These are phyloP conservation scores for Alternaria panax DNA, from an alignment of 2,329 filamentous ascomycete genomes.

Conservation along the genomic window DNA sequence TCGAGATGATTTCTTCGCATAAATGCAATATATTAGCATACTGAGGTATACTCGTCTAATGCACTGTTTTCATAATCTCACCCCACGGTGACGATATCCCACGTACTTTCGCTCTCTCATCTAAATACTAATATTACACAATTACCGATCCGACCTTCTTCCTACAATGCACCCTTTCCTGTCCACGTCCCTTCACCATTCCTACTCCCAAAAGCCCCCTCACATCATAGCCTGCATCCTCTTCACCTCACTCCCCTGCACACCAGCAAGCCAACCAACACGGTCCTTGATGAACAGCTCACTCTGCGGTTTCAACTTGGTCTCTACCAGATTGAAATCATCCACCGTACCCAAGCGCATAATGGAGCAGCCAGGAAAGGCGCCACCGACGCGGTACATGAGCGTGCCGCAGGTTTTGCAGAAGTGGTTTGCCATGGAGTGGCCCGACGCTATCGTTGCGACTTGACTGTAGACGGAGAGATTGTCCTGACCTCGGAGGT, in stretches of 20 bases:
- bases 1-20: not conserved
- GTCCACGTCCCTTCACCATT: not conserved
- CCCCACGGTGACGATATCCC: not conserved
- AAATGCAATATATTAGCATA: not conserved
- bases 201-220: not conserved
- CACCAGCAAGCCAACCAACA: constrained; percentile 55
- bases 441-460: constrained; percentile 9
- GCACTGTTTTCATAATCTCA: not conserved
- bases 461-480: constrained; percentile 56
- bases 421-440: constrained; percentile 67
- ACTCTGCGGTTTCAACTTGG: constrained; percentile 60
- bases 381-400: constrained; percentile 63
- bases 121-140: not conserved
- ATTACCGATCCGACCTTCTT: not conserved
- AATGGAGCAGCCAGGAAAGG: constrained; percentile 58
- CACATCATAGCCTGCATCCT: not conserved
- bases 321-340: constrained; percentile 66
- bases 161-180: not conserved
- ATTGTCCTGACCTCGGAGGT: constrained; percentile 60
- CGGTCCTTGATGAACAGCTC: constrained; percentile 64
- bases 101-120: not conserved
- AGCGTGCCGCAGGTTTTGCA: constrained; percentile 66
- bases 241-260: constrained; percentile 9
- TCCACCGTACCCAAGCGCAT: constrained; percentile 68
- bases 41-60: not conserved